These are phyloP conservation scores for Sugiyamaella grinbergsii DNA, from an alignment of 1,139 yeast species.

Conservation along the genomic window DNA sequence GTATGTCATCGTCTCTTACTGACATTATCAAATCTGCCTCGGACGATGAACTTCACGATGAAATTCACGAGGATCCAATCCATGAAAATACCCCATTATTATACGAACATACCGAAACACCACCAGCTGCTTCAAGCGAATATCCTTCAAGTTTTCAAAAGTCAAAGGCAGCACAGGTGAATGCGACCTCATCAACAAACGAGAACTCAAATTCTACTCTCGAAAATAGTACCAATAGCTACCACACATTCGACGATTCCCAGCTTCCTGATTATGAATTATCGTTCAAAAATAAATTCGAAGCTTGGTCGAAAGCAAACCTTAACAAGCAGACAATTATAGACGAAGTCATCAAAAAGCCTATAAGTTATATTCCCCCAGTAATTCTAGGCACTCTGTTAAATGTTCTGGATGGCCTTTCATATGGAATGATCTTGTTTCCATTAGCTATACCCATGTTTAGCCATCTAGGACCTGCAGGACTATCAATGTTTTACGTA, in stretches of 20 bases:
- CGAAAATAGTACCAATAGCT: constrained; percentile 12
- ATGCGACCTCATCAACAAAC: background rate
- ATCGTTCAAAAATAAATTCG: constrained; percentile 3
- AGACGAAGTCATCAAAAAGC: constrained; percentile 36
- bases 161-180: background rate
- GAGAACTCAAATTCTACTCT: background rate
- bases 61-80: background rate
- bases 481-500: constrained; percentile 90
- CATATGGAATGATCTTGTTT: constrained; percentile 96
- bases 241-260: constrained; percentile 14
- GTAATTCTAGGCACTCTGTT: constrained; percentile 81
- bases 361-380: constrained; percentile 63
- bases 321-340: constrained; percentile 12
- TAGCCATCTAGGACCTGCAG: constrained; percentile 78
- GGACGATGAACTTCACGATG: background rate
- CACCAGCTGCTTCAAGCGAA: background rate
- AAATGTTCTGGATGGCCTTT: constrained; percentile 87
- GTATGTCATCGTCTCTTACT: constrained; percentile 13
- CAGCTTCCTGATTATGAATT: background rate
- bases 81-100: constrained; percentile 18
- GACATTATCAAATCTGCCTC: constrained; percentile 16
- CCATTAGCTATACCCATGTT: constrained; percentile 84
- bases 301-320: constrained; percentile 18
- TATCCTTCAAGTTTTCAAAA: background rate
- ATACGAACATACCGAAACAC: background rate